These are phyloP conservation scores for Fusarium nisikadoi DNA, from an alignment of 2,329 filamentous ascomycete species.

Conservation along the genomic window DNA sequence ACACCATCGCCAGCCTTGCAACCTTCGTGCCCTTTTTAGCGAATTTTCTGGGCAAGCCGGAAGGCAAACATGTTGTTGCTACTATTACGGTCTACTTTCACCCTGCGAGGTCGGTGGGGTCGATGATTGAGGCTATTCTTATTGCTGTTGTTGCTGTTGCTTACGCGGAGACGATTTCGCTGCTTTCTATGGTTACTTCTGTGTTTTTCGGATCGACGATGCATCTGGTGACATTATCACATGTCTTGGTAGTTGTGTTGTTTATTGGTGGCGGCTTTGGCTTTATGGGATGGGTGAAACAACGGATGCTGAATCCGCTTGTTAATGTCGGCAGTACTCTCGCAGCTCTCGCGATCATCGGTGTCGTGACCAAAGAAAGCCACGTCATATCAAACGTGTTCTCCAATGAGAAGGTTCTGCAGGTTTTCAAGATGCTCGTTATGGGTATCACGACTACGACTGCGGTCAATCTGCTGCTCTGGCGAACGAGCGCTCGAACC, in stretches of 20 bases:
- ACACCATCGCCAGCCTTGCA: slow-evolving; percentile 84
- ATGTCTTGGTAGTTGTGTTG: slow-evolving; percentile 80
- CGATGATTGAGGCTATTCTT: slow-evolving; percentile 87
- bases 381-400: slow-evolving; percentile 86
- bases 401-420: slow-evolving; percentile 81
- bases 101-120: slow-evolving; percentile 84
- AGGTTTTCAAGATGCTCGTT: slow-evolving; percentile 84
- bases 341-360: slow-evolving; percentile 88
- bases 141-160: slow-evolving; percentile 81
- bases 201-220: slow-evolving; percentile 78
- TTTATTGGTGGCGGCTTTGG: slow-evolving; percentile 90
- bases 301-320: slow-evolving; percentile 78
- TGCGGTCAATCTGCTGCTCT: slow-evolving; percentile 78
- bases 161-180: slow-evolving; percentile 75
- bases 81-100: slow-evolving; percentile 97
- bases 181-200: slow-evolving; percentile 87
- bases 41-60: slow-evolving; percentile 79
- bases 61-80: slow-evolving; percentile 93
- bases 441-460: slow-evolving; percentile 79
- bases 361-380: slow-evolving; percentile 89
- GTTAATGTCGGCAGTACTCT: slow-evolving; percentile 89
- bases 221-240: slow-evolving; percentile 75
- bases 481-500: slow-evolving; percentile 79
- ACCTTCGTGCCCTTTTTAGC: slow-evolving; percentile 83
- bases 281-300: slow-evolving; percentile 88